Percentiles rank a stretch among this genome's conserved stretches.
These are phyloP conservation scores for Ophiostoma fasciatum DNA, from an alignment of 2,329 filamentous ascomycete genomes.

Conservation along the genomic window DNA sequence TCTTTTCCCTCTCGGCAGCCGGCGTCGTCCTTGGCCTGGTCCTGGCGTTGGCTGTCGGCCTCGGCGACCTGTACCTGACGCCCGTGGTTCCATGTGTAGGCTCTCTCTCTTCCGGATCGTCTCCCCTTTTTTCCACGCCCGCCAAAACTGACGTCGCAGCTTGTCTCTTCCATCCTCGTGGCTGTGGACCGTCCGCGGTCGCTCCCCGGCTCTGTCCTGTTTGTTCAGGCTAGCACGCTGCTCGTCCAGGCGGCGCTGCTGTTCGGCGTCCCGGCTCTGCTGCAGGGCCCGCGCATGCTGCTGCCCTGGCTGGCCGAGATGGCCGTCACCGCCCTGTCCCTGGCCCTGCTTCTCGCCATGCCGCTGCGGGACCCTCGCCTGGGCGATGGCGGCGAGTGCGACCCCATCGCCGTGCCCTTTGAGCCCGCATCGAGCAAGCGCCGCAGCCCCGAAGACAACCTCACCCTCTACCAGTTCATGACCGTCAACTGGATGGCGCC, in stretches of 20 bases:
- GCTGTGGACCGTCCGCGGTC: slow-evolving; percentile 18
- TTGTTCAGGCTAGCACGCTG: slow-evolving; percentile 18
- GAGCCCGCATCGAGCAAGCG: slow-evolving; percentile 36
- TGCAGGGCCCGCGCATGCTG: slow-evolving; percentile 10
- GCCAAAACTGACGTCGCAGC: background rate
- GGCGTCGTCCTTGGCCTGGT: slow-evolving; percentile 17
- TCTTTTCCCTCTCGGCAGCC: slow-evolving; percentile 23
- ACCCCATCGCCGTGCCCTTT: slow-evolving; percentile 40
- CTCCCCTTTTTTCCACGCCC: background rate
- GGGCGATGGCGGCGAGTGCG: slow-evolving; percentile 24
- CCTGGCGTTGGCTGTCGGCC: slow-evolving; percentile 7
- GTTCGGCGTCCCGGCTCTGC: slow-evolving; percentile 19
- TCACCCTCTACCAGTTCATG: slow-evolving; percentile 73
- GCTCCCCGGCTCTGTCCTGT: slow-evolving; percentile 15
- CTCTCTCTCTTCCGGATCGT: slow-evolving; percentile 8
- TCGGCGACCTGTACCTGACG: slow-evolving; percentile 17
- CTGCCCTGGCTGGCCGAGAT: slow-evolving; percentile 19
- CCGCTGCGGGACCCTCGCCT: slow-evolving; percentile 49
- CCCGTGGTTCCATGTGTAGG: slow-evolving; percentile 24
- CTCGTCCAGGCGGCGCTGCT: slow-evolving; percentile 18
- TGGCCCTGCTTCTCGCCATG: slow-evolving; percentile 48
- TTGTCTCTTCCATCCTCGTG: slow-evolving; percentile 13
- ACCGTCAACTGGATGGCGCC: slow-evolving; percentile 71
- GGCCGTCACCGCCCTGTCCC: slow-evolving; percentile 27
- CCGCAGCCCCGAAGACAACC: slow-evolving; percentile 65